These are phyloP conservation scores for Acorus calamus DNA, from an alignment of 106 monocot species.

Conservation along the genomic window DNA sequence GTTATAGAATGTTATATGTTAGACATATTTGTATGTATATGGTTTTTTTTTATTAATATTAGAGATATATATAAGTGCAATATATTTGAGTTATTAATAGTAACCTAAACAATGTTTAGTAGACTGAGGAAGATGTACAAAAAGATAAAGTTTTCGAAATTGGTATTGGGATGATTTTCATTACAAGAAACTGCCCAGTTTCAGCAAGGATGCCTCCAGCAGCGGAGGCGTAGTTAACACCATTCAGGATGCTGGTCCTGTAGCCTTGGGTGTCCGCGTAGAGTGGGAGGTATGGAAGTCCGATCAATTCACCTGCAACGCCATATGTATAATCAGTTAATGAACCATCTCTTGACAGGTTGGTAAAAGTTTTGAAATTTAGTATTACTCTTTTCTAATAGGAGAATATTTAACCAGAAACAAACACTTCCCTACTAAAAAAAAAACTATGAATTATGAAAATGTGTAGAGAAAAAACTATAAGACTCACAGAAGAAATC, in stretches of 20 bases:
- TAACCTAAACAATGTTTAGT: too few relatives aligned
- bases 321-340: background rate
- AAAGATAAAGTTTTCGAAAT: too few relatives aligned
- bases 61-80: too few relatives aligned
- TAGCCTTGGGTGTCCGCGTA: constrained; percentile 34
- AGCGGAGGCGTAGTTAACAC: constrained; percentile 83
- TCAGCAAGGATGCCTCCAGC: constrained; percentile 66
- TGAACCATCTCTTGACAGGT: background rate
- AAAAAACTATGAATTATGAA: background rate
- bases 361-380: too few relatives aligned
- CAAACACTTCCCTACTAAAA: background rate
- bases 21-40: too few relatives aligned
- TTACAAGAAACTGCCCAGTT: constrained; percentile 46
- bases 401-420: background rate
- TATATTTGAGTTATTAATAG: too few relatives aligned
- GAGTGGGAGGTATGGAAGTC: constrained; percentile 55
- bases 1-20: too few relatives aligned
- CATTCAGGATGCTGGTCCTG: constrained; percentile 16
- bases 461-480: too few relatives aligned
- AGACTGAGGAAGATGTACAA: too few relatives aligned
- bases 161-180: too few relatives aligned
- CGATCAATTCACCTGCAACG: constrained; percentile 50
- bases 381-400: too few relatives aligned
- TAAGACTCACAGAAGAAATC: constrained; percentile 45
- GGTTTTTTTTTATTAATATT: too few relatives aligned